These are phyloP conservation scores for Rhodotorula sp. DNA, from an alignment of 1,284 basidiomycete genomes.

Conservation along the genomic window DNA sequence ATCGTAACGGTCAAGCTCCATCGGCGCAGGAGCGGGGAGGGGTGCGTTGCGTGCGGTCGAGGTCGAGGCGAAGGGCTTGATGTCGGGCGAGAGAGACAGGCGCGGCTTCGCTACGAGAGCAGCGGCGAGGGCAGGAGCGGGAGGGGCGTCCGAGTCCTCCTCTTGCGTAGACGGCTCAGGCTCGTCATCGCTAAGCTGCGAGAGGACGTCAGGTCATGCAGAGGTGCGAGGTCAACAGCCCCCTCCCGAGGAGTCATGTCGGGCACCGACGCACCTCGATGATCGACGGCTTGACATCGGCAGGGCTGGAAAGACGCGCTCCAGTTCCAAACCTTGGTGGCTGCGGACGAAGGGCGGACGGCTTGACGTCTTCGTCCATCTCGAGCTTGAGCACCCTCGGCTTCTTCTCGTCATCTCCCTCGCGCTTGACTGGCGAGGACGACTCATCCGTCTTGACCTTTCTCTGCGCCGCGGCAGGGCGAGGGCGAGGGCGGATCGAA, in stretches of 20 bases:
- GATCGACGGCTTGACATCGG: conserved; percentile 6
- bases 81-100: neutral
- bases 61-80: neutral
- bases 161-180: conserved; percentile 7
- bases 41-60: too few relatives aligned
- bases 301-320: neutral
- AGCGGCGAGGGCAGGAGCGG: neutral
- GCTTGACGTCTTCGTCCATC: conserved; percentile 29
- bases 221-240: neutral
- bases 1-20: neutral
- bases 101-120: neutral
- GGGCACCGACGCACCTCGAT: neutral
- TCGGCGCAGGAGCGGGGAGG: neutral
- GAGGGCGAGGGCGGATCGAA: neutral
- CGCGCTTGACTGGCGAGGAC: neutral
- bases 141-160: neutral
- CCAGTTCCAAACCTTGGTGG: neutral
- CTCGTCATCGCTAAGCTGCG: conserved; percentile 11
- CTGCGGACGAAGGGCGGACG: neutral
- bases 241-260: too few relatives aligned
- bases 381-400: neutral
- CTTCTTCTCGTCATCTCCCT: neutral
- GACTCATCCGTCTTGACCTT: neutral
- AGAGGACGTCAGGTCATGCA: neutral
- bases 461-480: too few relatives aligned